Evolutionary conservation across 176 grass and related monocot species (phyloP).

Genomic region (Oryza meridionalis): DNA sequence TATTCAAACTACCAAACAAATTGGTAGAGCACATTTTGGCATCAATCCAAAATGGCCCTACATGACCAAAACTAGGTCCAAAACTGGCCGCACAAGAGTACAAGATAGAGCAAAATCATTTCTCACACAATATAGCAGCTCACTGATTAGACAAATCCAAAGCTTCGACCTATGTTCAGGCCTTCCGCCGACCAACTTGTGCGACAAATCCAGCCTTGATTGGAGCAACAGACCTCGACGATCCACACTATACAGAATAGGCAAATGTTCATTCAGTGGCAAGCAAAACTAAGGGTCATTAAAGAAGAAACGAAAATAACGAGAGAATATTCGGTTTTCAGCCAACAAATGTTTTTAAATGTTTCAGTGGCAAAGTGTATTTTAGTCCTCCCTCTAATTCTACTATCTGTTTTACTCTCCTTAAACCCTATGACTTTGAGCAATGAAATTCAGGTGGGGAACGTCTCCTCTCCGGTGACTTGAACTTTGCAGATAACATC

Average conservation of each 20-base stretch:
- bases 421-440: too few species aligned
- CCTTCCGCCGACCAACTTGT: slow-evolving; percentile 62
- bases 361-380: too few species aligned
- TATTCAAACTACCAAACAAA: too few species aligned
- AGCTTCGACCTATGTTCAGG: slow-evolving; percentile 38
- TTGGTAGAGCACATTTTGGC: too few species aligned
- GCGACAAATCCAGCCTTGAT: slow-evolving; percentile 81
- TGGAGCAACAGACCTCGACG: slow-evolving; percentile 71
- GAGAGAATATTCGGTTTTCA: neutral
- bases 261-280: slow-evolving; percentile 2
- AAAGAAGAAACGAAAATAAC: neutral
- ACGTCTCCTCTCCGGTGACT: too few species aligned
- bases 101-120: neutral
- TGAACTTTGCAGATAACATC: slow-evolving; percentile 28
- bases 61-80: neutral
- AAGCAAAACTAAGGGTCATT: neutral
- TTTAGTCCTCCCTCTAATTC: too few species aligned
- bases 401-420: too few species aligned
- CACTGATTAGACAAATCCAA: neutral
- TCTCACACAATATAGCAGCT: neutral
- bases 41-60: too few species aligned
- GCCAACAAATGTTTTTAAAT: neutral
- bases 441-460: too few species aligned
- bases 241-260: slow-evolving; percentile 69
- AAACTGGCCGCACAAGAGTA: slow-evolving; percentile 30